A percentile compares a stretch with the other conserved stretches of the same genome.
phyloP scores from a whole-genome alignment of 2,329 filamentous ascomycete genomes.

The Septoria petroselini region DNA sequence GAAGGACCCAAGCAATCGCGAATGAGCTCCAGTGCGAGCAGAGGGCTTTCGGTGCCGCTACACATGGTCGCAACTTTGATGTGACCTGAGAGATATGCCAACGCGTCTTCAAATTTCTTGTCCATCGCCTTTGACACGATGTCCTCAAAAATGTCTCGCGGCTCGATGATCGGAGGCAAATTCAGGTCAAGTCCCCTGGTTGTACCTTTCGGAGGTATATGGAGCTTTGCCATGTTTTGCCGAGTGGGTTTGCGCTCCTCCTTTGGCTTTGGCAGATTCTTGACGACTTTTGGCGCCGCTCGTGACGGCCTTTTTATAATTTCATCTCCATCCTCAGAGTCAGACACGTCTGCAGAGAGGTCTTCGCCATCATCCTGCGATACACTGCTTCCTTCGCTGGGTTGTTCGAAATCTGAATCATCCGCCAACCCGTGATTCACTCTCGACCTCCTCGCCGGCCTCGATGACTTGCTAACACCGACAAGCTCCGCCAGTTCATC shows the following conservation, averaged over 20 bases:
- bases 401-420: background rate
- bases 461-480: too few relatives aligned
- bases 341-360: background rate
- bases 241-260: too few relatives aligned
- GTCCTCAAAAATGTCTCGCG: constrained; percentile 51
- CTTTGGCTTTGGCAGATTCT: too few relatives aligned
- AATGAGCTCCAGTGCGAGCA: constrained; percentile 63
- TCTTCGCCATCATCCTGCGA: background rate
- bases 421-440: background rate
- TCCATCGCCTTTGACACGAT: constrained; percentile 43
- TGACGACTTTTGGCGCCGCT: background rate
- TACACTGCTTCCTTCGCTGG: background rate
- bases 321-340: background rate
- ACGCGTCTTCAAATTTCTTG: background rate
- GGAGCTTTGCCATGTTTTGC: constrained; percentile 1
- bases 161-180: constrained; percentile 49
- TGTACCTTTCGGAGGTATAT: background rate
- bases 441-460: background rate
- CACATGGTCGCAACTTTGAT: constrained; percentile 68
- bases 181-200: constrained; percentile 39
- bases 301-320: background rate
- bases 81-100: constrained; percentile 26
- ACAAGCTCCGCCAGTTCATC: background rate
- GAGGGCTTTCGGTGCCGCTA: constrained; percentile 72
- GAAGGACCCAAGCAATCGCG: constrained; percentile 37